Evolutionary conservation across 75 land plant species (phyloP), one percentile per base, ranked within the genome.

Genomic region (Pinus tabuliformis): DNA sequence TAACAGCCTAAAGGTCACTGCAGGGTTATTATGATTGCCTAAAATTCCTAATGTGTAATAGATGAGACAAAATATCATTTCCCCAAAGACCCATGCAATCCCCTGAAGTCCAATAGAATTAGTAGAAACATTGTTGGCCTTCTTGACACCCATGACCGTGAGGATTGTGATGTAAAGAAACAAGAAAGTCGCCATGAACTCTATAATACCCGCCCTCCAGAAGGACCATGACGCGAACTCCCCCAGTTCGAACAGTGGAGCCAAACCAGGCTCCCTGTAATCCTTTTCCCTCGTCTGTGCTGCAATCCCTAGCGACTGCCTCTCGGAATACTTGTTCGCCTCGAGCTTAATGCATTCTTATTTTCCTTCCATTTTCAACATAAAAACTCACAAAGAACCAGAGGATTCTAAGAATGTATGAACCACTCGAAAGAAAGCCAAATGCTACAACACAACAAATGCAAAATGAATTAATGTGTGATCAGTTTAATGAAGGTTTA

Each of bases 291-390:
- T 17, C 1, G 45, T 75, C 72, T 85, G 83, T 0, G 87, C 83
- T 14, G 87, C 58, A 17, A 81, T 85, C 5, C 87, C 87, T 0
- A 85, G 20, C 0, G 82, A 77, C 70, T 82, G 84, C 66, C 88
- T 75, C 78, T 85, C 89, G 8, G 78, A 33, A 78, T 59, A 88
- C 80, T 82, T 88, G 80, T 65, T 79, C 7, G 86, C 89, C 49
- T 87, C 89, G 3, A 88, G 76, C 59, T 59, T 78, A 15, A 88
- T 84, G 71, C 85, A 84, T 74, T 88, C 88, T 58, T 82, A 83
- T 36, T 86, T 85, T 0, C 78, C 84, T n/a, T 59, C 61, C 61
- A n/a, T n/a, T n/a, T 18, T 9, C 6, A 59, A 59, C 0, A 3
- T 0, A 12, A 59, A 4, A 59, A 16, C 6, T 42, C 49, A 5